These are phyloP conservation scores for Geotrichum restrictum DNA, from an alignment of 1,139 yeast species.

Conservation along the genomic window DNA sequence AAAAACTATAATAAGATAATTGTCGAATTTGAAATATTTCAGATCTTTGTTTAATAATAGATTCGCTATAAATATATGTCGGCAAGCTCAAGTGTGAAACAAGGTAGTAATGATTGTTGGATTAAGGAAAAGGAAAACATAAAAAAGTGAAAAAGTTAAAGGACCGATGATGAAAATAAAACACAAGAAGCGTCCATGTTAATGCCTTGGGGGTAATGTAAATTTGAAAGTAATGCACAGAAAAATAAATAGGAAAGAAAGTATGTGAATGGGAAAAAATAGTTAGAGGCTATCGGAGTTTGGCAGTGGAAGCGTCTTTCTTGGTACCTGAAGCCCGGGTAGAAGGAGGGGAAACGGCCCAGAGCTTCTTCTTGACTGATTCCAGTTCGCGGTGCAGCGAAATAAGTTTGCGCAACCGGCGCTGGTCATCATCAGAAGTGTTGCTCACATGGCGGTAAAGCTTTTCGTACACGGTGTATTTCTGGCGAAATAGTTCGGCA, in stretches of 20 bases:
- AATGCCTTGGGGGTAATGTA: background rate
- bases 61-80: background rate
- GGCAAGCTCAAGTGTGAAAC: too few relatives aligned
- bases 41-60: background rate
- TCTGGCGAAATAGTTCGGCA: constrained; percentile 38
- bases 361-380: constrained; percentile 40
- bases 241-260: background rate
- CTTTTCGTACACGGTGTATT: constrained; percentile 39
- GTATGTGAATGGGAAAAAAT: background rate
- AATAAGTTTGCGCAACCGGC: constrained; percentile 31
- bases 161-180: background rate
- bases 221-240: background rate
- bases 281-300: background rate
- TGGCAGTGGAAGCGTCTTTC: background rate
- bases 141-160: background rate
- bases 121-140: too few relatives aligned
- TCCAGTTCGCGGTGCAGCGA: constrained; percentile 40
- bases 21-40: background rate
- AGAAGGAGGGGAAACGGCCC: constrained; percentile 30
- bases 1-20: background rate
- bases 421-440: constrained; percentile 9
- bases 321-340: background rate
- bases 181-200: background rate
- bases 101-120: too few relatives aligned
- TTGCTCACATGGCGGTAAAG: constrained; percentile 36